phyloP scores from a whole-genome alignment of 352 stramenopile genomes.

The Hyaloperonospora arabidopsidis region DNA sequence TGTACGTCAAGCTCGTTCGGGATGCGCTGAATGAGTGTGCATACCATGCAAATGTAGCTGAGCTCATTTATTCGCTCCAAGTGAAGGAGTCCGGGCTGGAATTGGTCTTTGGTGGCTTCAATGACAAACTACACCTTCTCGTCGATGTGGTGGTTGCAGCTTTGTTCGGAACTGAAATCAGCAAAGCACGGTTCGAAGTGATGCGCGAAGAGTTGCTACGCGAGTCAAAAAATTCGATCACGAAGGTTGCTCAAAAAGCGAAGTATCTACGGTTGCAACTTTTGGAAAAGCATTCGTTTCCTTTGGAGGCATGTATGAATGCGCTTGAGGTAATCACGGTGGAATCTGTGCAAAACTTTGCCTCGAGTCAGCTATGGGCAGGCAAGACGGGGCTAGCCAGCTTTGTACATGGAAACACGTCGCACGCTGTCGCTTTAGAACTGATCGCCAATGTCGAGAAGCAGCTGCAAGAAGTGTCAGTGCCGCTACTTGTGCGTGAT shows the following conservation, averaged over 20 bases:
- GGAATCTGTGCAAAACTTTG: conserved; percentile 33
- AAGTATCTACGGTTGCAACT: conserved; percentile 61
- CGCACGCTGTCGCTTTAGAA: conserved; percentile 20
- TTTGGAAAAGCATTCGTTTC: conserved; percentile 44
- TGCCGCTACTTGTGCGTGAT: conserved; percentile 19
- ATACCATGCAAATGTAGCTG: conserved; percentile 65
- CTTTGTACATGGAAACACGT: conserved; percentile 74
- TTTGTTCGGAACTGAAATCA: conserved; percentile 44
- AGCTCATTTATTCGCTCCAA: conserved; percentile 61
- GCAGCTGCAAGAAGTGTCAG: conserved; percentile 32
- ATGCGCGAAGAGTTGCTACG: conserved; percentile 66
- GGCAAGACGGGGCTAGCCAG: conserved; percentile 40
- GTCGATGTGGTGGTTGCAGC: conserved; percentile 52
- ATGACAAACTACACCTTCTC: conserved; percentile 61
- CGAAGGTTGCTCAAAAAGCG: conserved; percentile 49
- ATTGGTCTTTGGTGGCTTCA: conserved; percentile 67
- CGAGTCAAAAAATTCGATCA: conserved; percentile 54
- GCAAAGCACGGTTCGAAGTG: conserved; percentile 45
- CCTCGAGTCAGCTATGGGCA: conserved; percentile 41
- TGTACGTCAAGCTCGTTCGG: conserved; percentile 57
- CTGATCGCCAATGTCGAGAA: conserved; percentile 40
- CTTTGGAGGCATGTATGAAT: conserved; percentile 35
- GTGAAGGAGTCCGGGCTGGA: conserved; percentile 58
- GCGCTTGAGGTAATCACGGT: conserved; percentile 38
- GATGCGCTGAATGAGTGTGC: conserved; percentile 67